A percentile compares a stretch with the other conserved stretches of the same genome.
Conservation (phyloP, 2,329 filamentous ascomycete genomes). For the Botryotinia narcissicola region DNA sequence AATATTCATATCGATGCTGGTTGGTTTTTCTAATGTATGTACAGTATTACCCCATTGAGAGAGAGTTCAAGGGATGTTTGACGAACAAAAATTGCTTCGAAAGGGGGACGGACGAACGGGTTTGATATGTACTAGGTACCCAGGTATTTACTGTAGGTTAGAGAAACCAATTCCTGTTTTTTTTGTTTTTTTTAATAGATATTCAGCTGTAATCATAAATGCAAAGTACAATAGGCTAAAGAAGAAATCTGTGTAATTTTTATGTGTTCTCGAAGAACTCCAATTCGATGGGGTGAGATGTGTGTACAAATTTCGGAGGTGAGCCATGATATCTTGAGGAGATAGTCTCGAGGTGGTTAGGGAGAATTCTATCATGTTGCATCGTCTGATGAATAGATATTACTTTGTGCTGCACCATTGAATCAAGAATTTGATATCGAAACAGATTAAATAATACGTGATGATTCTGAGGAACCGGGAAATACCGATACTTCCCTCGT, state of each 20-base stretch:
- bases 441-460: neutral
- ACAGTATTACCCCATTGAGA: neutral
- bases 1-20: neutral
- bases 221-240: neutral
- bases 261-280: conserved; percentile 3
- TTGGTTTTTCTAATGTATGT: neutral
- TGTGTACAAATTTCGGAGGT: conserved; percentile 3
- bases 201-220: neutral
- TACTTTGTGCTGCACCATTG: neutral
- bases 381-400: conserved; percentile 1
- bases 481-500: neutral
- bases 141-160: too few relatives aligned
- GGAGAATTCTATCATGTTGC: neutral
- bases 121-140: neutral
- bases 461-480: neutral
- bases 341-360: neutral
- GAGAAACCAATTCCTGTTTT: neutral
- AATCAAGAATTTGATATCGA: neutral
- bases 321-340: neutral
- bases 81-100: neutral
- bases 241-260: neutral
- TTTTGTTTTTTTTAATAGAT: too few relatives aligned
- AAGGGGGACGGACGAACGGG: neutral
- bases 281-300: too few relatives aligned
- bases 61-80: neutral